Conservation (phyloP, 257 asterid genomes). For the Ajuga chamaepitys region DNA sequence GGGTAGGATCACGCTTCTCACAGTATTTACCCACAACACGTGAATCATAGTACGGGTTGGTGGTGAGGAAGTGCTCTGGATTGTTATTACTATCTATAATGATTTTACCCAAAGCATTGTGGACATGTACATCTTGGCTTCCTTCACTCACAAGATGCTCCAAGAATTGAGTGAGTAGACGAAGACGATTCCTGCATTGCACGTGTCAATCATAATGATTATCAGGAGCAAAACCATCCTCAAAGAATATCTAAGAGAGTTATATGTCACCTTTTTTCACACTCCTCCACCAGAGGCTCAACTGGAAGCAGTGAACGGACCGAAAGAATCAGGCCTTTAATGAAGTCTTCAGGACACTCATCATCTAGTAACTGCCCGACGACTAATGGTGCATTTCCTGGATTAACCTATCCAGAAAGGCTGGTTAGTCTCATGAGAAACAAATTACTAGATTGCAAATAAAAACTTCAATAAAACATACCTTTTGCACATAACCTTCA, state of each 20-base stretch:
- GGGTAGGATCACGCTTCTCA: constrained; percentile 99
- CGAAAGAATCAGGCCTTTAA: constrained; percentile 90
- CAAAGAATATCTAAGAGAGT: constrained; percentile 1
- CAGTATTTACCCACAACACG: constrained; percentile 99
- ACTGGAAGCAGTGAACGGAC: constrained; percentile 98
- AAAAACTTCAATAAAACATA: constrained; percentile 13
- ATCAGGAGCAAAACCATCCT: constrained; percentile 5
- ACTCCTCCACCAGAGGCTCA: constrained; percentile 97
- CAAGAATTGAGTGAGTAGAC: constrained; percentile 91
- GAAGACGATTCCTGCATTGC: constrained; percentile 86
- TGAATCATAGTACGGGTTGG: constrained; percentile 96
- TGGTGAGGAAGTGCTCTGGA: constrained; percentile 97
- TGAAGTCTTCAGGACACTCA: constrained; percentile 98
- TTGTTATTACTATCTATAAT: constrained; percentile 96
- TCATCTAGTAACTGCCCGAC: constrained; percentile 98
- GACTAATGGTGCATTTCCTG: constrained; percentile 98
- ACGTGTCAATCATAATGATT: constrained; percentile 16
- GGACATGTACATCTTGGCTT: constrained; percentile 99
- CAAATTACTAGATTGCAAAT: not conserved
- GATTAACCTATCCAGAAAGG: constrained; percentile 69
- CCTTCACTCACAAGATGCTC: constrained; percentile 99
- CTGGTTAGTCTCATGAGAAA: constrained; percentile 16
- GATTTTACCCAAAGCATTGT: constrained; percentile 98
- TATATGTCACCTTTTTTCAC: constrained; percentile 99
- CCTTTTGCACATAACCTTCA: constrained; percentile 99